phyloP scores from a whole-genome alignment of 2,329 filamentous ascomycete species.

The Diaporthe vaccinii region DNA sequence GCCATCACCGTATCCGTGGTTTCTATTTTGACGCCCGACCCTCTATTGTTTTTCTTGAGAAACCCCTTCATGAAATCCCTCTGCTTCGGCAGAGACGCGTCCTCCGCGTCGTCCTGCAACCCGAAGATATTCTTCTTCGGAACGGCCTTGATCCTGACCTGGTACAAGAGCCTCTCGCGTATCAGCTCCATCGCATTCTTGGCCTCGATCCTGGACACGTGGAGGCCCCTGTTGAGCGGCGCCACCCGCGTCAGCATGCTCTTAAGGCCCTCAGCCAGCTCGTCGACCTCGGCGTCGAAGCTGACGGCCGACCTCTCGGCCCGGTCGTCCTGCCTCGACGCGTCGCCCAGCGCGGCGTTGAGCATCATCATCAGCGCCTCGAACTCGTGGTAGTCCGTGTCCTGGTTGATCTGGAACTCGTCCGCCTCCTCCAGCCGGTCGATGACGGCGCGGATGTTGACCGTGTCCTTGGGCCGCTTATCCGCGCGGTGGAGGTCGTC shows the following conservation, averaged over 20 bases:
- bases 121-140: constrained; percentile 68
- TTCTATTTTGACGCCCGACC: background rate
- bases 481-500: constrained; percentile 59
- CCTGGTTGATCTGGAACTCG: constrained; percentile 65
- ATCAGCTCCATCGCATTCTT: constrained; percentile 83
- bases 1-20: constrained; percentile 19
- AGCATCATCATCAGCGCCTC: constrained; percentile 76
- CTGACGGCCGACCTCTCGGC: constrained; percentile 39
- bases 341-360: constrained; percentile 81
- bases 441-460: constrained; percentile 60
- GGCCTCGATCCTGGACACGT: constrained; percentile 79
- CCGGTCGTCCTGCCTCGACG: constrained; percentile 45
- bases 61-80: constrained; percentile 66
- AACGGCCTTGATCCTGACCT: constrained; percentile 75
- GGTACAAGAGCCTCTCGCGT: constrained; percentile 78
- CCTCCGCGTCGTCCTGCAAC: constrained; percentile 49
- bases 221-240: constrained; percentile 77
- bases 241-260: constrained; percentile 73
- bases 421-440: constrained; percentile 59
- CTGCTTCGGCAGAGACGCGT: constrained; percentile 58
- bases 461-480: constrained; percentile 55
- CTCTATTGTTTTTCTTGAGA: constrained; percentile 48
- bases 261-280: constrained; percentile 71
- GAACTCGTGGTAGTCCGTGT: constrained; percentile 78
- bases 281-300: constrained; percentile 82